Base-by-base conservation (phyloP, 2,329 filamentous ascomycete species). In the Cytospora mali region DNA sequence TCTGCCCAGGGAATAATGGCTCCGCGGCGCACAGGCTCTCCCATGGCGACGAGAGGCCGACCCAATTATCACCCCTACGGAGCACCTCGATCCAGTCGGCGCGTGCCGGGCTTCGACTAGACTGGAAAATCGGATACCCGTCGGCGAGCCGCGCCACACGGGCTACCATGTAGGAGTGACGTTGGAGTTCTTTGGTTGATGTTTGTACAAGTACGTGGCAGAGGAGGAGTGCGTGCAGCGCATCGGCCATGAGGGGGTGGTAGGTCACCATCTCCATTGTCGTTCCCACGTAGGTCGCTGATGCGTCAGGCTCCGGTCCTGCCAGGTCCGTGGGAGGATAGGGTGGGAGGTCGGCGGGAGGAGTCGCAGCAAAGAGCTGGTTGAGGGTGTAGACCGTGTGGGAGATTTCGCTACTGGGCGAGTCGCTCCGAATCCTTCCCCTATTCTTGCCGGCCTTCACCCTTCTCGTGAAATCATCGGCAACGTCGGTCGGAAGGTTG, bases 61-160 rank as follows among this genome's bases (percentile, higher is more conserved):
- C 81, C 88, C 88, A 92, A 71, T 91, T 90, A 35, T 85, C 81
- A 0, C 84, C 81, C 31, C 85, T 83, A 0, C 87, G 83, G 11
- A 95, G 74, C 0, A 94, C 81, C 74, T 94, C 90, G 54, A 89
- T 85, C 91, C 91, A 96, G 75, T 96, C 92, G 3, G 88, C 84
- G 57, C 90, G 86, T 2, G 90, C 87, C 1, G 90, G 87, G 4
- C 86, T 89, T 55, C 89, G 82, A 27, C 88, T 87, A 0, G 87
- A 82, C 66, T 93, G 87, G 71, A 96, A 94, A 55, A 94, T 84
- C 0, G 92, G 92, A 69, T 92, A 93, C 4, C 91, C 91, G 69
- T 95, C 90, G 55, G 86, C 87, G 27, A 95, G 81, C 23, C 91
- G 84, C 5, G 86, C 83, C 2, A 95, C 81, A 6, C 91, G 87